phyloP scores from a whole-genome alignment of 2,329 filamentous ascomycete species.

The Hypocreales sp. region DNA sequence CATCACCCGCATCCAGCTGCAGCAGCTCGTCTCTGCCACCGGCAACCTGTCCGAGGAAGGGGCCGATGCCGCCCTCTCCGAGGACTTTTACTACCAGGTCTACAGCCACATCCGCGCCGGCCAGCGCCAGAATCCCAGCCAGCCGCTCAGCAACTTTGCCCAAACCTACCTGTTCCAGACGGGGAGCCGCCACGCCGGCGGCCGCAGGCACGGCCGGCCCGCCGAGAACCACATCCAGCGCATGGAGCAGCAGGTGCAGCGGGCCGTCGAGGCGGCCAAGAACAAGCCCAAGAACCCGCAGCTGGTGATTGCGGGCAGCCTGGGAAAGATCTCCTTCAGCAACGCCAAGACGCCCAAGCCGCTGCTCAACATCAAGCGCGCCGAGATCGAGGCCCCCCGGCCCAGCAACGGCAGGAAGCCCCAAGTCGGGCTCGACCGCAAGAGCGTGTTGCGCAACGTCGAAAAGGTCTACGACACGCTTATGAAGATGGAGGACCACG shows the following conservation, averaged over 20 bases:
- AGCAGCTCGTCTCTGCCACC: conserved; percentile 86
- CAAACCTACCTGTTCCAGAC: conserved; percentile 97
- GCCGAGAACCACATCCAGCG: conserved; percentile 96
- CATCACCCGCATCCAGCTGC: conserved; percentile 92
- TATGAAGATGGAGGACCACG: conserved; percentile 90
- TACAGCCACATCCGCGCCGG: conserved; percentile 87
- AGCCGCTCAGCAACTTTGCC: conserved; percentile 89
- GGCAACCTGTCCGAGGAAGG: conserved; percentile 72
- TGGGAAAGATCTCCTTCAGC: conserved; percentile 98
- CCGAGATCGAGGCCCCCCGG: conserved; percentile 48
- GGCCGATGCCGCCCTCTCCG: conserved; percentile 64
- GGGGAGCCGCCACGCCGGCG: conserved; percentile 62
- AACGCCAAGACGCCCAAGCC: conserved; percentile 96
- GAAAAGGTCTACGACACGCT: conserved; percentile 77
- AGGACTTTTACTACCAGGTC: conserved; percentile 98
- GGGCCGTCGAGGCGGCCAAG: conserved; percentile 93
- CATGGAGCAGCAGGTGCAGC: conserved; percentile 98
- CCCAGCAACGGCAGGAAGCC: conserved; percentile 31
- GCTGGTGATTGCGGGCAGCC: conserved; percentile 84
- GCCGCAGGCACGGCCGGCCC: conserved; percentile 61
- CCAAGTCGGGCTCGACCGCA: conserved; percentile 52
- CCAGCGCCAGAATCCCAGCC: conserved; percentile 78
- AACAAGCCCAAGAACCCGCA: conserved; percentile 96
- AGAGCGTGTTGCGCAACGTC: conserved; percentile 70
- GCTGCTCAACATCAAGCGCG: conserved; percentile 84